Evolutionary conservation across 331 rosid genomes (phyloP), one percentile per base, ranked within the genome.

Genomic region (Erythrophleum ivorense): DNA sequence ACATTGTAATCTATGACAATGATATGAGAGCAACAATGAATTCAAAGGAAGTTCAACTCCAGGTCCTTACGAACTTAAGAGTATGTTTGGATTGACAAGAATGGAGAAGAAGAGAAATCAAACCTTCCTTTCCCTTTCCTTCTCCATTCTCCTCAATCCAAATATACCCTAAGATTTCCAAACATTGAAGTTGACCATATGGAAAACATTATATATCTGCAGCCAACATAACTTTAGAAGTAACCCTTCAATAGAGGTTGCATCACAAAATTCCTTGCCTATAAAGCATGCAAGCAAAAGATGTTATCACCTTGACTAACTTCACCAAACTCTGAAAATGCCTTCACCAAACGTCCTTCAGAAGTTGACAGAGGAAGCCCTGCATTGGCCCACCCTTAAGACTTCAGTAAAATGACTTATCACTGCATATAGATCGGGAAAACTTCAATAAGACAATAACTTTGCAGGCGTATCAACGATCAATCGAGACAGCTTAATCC

Each of bases 291-390:
- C 46, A 36, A 73, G 66, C 46, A 40, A 53, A 14, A 43, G 63
- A 77, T 53, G 54, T 34, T 55, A 76, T 66, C 80, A 87, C 88
- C 86, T 82, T 52, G 73, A 55, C 50, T 76, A 58, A 84, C 76
- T 71, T 79, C 85, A 18, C 90, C 90, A 67, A 70, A 87, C 76
- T 52, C 50, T 24, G 86, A 84, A 67, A 82, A 84, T 75, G 57
- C 86, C 84, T 82, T 65, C 54, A 11, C 29, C 66, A 87, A 79
- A 24, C 33, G 77, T 73, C 78, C 85, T 80, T 79, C 86, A 45
- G 85, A 33, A 48, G 72, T 84, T 79, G 88, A 79, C 36, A 38
- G 81, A 14, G 90, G 83, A 48, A 87, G 90, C 75, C 90, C 90
- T 82, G 86, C 83, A 82, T 79, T 63, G 75, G 40, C 46, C 48